Evolutionary conservation across 2,329 filamentous ascomycete species (phyloP).

Genomic region (Paecilomyces niveus): DNA sequence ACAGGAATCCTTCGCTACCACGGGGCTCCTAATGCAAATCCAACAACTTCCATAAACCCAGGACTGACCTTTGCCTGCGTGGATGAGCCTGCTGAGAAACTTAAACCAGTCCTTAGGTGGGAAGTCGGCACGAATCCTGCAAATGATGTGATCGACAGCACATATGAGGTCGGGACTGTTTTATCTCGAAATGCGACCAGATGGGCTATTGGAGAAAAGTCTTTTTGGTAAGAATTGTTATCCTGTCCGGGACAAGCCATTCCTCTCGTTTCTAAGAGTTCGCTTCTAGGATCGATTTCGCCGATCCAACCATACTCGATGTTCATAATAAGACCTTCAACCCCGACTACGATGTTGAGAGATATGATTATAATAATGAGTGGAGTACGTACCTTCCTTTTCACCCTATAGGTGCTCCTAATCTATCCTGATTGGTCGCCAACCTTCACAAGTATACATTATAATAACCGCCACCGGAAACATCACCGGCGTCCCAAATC

Average conservation of each 20-base stretch:
- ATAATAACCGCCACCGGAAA: neutral
- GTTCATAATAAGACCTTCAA: constrained; percentile 13
- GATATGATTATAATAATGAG: constrained; percentile 7
- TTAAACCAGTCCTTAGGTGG: constrained; percentile 20
- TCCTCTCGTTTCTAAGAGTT: neutral
- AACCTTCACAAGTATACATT: neutral
- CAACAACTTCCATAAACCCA: neutral
- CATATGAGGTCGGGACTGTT: constrained; percentile 13
- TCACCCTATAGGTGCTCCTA: neutral
- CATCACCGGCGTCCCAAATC: neutral
- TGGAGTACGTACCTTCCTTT: neutral
- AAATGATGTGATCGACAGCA: constrained; percentile 11
- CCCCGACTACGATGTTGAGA: constrained; percentile 12
- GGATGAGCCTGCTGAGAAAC: constrained; percentile 17
- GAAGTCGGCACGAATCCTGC: constrained; percentile 10
- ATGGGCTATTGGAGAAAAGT: constrained; percentile 18
- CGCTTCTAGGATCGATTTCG: constrained; percentile 12
- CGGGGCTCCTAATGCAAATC: neutral
- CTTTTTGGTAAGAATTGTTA: constrained; percentile 11
- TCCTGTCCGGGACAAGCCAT: neutral
- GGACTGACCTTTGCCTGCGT: constrained; percentile 10
- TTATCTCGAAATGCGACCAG: constrained; percentile 6
- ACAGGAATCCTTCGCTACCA: constrained; percentile 2
- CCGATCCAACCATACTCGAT: constrained; percentile 18
- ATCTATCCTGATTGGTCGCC: neutral